Percentiles rank a stretch among this genome's conserved stretches.
These are phyloP conservation scores for Phoma sp. DNA, from an alignment of 2,329 filamentous ascomycete genomes.

Conservation along the genomic window DNA sequence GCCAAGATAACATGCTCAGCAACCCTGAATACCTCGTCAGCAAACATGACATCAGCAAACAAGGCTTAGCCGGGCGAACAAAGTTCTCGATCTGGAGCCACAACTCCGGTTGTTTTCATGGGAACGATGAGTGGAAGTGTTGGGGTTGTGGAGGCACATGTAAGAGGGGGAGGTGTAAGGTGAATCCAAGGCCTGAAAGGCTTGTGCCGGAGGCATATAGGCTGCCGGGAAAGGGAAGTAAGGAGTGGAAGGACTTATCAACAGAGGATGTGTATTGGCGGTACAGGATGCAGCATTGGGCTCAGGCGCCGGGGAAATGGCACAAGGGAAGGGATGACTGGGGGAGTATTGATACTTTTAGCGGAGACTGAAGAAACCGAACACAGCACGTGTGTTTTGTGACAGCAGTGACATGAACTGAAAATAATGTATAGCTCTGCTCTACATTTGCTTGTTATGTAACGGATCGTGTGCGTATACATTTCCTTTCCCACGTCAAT, in stretches of 20 bases:
- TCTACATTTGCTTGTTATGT: too few species aligned
- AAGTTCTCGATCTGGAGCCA: neutral
- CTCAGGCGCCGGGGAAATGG: neutral
- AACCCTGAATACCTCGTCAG: neutral
- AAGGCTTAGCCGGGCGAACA: neutral
- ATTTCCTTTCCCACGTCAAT: too few species aligned
- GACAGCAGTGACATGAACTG: too few species aligned
- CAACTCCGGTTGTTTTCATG: neutral
- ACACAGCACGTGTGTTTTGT: too few species aligned
- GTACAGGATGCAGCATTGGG: neutral
- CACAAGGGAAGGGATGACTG: neutral
- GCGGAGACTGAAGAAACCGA: neutral
- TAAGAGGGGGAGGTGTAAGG: neutral
- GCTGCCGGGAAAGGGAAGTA: neutral
- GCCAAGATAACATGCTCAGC: neutral
- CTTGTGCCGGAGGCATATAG: neutral
- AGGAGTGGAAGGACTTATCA: neutral
- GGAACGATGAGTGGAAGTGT: neutral
- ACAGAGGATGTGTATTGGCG: neutral
- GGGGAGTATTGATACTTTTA: neutral
- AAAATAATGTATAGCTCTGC: too few species aligned
- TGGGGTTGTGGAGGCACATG: neutral
- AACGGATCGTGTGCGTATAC: too few species aligned
- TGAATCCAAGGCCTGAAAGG: neutral
- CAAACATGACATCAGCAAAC: neutral